Evolutionary conservation across 805 yeast species (phyloP), one percentile per base, ranked within the genome.

Genomic region (Suhomyces sp.): DNA sequence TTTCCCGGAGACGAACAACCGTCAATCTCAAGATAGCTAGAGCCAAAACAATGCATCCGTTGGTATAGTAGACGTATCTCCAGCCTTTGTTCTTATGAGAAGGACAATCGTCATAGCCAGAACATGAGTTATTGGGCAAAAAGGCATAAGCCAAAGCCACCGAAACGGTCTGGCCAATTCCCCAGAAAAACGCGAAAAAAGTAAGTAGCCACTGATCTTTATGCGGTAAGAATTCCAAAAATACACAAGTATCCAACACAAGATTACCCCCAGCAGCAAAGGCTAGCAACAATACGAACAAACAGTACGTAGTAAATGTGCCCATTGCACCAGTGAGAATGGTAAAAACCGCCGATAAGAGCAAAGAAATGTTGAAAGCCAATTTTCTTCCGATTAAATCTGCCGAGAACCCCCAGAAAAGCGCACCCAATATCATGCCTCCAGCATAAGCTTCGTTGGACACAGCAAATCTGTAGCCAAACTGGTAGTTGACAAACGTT

Each of bases 191-290:
- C 8, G 65, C 72, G 60, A 83, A 73, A 35, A 79, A 69, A 2
- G 85, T 80, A 47, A 78, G 69, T 55, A 81, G 61, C 75, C 76
- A 82, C 56, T 80, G 82, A 57, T 76, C 66, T 46, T 73, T 74
- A 43, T 72, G 66, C 2, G 86, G 86, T 51, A 82, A 65, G 51
- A 75, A 80, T 59, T 82, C 84, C 35, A 81, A 61, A 56, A 79
- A 79, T 7, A 79, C 78, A 40, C 83, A 72, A 17, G 82, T 77
- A 60, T 81, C 85, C 19, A 80, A 63, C 3, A 79, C 83, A 53
- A 82, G 68, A 57, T 82, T 83, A 43, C 86, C 87, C 47, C 86
- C 86, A 3, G 78, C 78, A 7, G 78, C 77, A 43, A 77, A 75
- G 37, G 75, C 66, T 22, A 75, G 60, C 44, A 81, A 60, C 31